phyloP scores from a whole-genome alignment of 2,329 filamentous ascomycete genomes.

The Verticillium nonalfalfae region DNA sequence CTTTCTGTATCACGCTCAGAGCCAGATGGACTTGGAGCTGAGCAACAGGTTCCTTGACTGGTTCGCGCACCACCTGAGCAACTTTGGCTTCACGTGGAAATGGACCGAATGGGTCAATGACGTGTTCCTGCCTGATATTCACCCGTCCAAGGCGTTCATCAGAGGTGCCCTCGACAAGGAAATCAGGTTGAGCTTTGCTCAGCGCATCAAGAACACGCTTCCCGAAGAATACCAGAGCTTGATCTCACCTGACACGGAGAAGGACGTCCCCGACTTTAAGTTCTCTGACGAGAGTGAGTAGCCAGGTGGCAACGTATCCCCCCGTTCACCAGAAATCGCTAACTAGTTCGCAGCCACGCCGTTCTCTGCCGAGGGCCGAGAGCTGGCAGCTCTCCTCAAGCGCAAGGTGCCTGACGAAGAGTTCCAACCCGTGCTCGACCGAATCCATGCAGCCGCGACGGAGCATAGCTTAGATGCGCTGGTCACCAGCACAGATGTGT shows the following conservation, averaged over 20 bases:
- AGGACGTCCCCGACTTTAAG: slow-evolving; percentile 95
- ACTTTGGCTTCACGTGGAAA: slow-evolving; percentile 99
- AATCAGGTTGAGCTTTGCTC: slow-evolving; percentile 91
- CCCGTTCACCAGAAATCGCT: neutral
- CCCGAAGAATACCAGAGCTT: slow-evolving; percentile 76
- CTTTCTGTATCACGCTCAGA: slow-evolving; percentile 77
- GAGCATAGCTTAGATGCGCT: slow-evolving; percentile 70
- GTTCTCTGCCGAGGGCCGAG: slow-evolving; percentile 77
- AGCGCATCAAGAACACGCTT: slow-evolving; percentile 89
- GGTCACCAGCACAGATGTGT: slow-evolving; percentile 84
- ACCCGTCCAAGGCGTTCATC: slow-evolving; percentile 93
- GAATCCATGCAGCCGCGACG: slow-evolving; percentile 73
- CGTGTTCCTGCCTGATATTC: slow-evolving; percentile 65
- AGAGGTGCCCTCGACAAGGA: slow-evolving; percentile 89
- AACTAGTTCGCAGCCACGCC: slow-evolving; percentile 54
- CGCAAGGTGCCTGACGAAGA: slow-evolving; percentile 83
- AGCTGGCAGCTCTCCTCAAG: slow-evolving; percentile 71
- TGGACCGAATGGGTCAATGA: slow-evolving; percentile 97
- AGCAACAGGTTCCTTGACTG: slow-evolving; percentile 87
- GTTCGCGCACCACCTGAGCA: slow-evolving; percentile 97
- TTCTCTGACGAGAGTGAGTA: slow-evolving; percentile 66
- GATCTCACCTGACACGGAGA: slow-evolving; percentile 82
- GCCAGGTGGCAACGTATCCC: slow-evolving; percentile 10
- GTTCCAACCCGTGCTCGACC: slow-evolving; percentile 73
- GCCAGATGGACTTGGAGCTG: slow-evolving; percentile 81